A percentile compares a stretch with the other conserved stretches of the same genome.
These are phyloP conservation scores for Maudiozyma turicensis DNA, from an alignment of 805 yeast genomes.

Conservation along the genomic window DNA sequence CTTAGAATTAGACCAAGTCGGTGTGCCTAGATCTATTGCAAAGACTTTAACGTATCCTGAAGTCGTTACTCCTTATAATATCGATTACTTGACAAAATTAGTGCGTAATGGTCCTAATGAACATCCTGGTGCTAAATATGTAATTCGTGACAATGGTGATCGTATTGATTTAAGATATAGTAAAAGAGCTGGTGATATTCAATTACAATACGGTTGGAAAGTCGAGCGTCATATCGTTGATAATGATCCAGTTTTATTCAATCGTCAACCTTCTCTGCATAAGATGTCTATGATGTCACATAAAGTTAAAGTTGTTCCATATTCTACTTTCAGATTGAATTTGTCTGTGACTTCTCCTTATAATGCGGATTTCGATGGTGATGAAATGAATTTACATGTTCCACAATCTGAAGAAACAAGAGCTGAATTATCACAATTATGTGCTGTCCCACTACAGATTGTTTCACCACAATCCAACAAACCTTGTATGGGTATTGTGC, in stretches of 20 bases:
- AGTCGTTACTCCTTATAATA: constrained; percentile 94
- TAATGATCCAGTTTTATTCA: constrained; percentile 93
- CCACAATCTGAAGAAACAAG: constrained; percentile 98
- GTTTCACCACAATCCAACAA: constrained; percentile 97
- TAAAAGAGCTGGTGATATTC: constrained; percentile 97
- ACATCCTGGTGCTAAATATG: constrained; percentile 99
- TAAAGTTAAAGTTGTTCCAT: constrained; percentile 96
- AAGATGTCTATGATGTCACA: constrained; percentile 99
- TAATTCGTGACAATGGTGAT: constrained; percentile 96
- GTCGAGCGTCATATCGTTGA: constrained; percentile 98
- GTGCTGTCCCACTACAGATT: constrained; percentile 96
- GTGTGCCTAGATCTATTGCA: constrained; percentile 96
- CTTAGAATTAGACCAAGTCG: constrained; percentile 94
- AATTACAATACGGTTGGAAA: constrained; percentile 97
- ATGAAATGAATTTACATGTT: constrained; percentile 98
- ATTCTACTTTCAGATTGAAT: constrained; percentile 92
- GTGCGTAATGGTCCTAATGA: constrained; percentile 98
- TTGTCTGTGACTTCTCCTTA: constrained; percentile 98
- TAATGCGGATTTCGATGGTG: constrained; percentile 99
- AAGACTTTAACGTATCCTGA: constrained; percentile 94
- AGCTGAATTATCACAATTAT: constrained; percentile 88
- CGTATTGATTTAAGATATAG: constrained; percentile 95
- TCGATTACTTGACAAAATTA: constrained; percentile 81
- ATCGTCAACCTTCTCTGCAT: constrained; percentile 98
- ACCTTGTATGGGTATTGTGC: constrained; percentile 99